Conservation (phyloP, 2,329 filamentous ascomycete genomes). For the Camptophora hylomeconis region DNA sequence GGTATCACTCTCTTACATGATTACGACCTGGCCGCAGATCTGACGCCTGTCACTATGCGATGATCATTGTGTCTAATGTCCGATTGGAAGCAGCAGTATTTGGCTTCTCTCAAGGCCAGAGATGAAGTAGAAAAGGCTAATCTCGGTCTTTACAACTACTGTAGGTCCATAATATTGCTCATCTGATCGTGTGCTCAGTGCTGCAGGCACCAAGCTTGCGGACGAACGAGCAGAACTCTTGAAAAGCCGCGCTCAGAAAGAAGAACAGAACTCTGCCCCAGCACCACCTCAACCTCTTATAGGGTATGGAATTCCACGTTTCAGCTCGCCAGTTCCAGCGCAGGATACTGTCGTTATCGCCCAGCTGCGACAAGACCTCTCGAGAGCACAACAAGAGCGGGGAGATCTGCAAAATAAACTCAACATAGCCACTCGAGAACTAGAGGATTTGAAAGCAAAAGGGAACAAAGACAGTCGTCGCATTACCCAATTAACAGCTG, state of each 20-base stretch:
- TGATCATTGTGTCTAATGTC: conserved; percentile 34
- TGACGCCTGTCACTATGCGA: conserved; percentile 1
- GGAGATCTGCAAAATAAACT: conserved; percentile 54
- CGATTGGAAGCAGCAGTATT: conserved; percentile 72
- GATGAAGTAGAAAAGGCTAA: conserved; percentile 56
- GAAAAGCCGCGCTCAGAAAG: conserved; percentile 51
- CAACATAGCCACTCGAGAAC: conserved; percentile 48
- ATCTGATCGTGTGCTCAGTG: neutral
- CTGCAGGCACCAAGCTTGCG: conserved; percentile 13
- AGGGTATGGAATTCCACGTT: conserved; percentile 14
- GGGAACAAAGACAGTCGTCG: conserved; percentile 46
- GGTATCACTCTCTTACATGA: too few relatives aligned
- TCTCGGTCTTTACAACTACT: conserved; percentile 61
- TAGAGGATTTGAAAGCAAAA: conserved; percentile 49
- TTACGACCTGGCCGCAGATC: too few relatives aligned
- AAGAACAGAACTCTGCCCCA: conserved; percentile 35
- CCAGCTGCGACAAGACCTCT: conserved; percentile 52
- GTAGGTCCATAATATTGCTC: conserved; percentile 32
- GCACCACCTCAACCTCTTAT: conserved; percentile 18
- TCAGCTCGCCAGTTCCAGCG: conserved; percentile 21
- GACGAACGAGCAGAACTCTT: conserved; percentile 12
- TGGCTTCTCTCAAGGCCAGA: conserved; percentile 57
- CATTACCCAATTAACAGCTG: conserved; percentile 49
- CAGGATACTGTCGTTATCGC: conserved; percentile 20
- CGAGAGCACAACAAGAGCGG: conserved; percentile 63